Percentiles rank a stretch among this genome's conserved stretches.
phyloP scores from a whole-genome alignment of 768 basidiomycete genomes.

The Nidularia pulvinata region DNA sequence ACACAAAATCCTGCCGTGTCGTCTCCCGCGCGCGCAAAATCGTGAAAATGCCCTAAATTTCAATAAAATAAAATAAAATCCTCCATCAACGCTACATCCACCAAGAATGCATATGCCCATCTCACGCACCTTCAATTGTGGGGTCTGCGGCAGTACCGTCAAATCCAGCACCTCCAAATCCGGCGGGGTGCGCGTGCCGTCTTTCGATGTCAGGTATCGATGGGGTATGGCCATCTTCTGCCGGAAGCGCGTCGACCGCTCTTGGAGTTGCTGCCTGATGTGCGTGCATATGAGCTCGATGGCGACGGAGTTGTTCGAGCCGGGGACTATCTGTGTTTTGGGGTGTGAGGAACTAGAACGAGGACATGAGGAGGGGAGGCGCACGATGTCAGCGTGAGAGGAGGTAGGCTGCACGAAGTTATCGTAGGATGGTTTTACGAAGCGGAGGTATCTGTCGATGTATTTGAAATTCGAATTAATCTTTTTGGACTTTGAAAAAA shows the following conservation, averaged over 20 bases:
- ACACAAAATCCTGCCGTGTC: slow-evolving; percentile 84
- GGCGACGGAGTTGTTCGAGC: slow-evolving; percentile 85
- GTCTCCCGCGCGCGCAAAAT: slow-evolving; percentile 77
- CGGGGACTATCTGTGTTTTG: slow-evolving; percentile 84
- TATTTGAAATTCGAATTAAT: background rate
- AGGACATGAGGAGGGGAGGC: slow-evolving; percentile 8
- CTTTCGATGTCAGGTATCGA: slow-evolving; percentile 25
- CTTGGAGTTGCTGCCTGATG: slow-evolving; percentile 79
- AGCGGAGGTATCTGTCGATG: slow-evolving; percentile 76
- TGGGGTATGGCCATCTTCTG: slow-evolving; percentile 66
- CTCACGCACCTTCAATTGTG: slow-evolving; percentile 66
- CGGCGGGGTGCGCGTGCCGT: slow-evolving; percentile 25
- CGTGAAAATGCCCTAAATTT: slow-evolving; percentile 81
- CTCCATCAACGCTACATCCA: background rate
- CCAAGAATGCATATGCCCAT: background rate
- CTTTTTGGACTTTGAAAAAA: background rate
- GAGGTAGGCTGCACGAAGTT: slow-evolving; percentile 91
- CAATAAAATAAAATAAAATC: too few species aligned
- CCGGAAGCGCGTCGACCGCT: slow-evolving; percentile 74
- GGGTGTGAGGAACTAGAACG: background rate
- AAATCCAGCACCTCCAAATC: slow-evolving; percentile 53
- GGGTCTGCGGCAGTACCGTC: slow-evolving; percentile 72
- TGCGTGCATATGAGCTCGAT: slow-evolving; percentile 95
- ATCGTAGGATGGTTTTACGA: slow-evolving; percentile 94
- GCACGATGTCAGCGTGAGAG: slow-evolving; percentile 86